phyloP scores from a whole-genome alignment of 106 monocot genomes.

The Amphibolis antarctica region DNA sequence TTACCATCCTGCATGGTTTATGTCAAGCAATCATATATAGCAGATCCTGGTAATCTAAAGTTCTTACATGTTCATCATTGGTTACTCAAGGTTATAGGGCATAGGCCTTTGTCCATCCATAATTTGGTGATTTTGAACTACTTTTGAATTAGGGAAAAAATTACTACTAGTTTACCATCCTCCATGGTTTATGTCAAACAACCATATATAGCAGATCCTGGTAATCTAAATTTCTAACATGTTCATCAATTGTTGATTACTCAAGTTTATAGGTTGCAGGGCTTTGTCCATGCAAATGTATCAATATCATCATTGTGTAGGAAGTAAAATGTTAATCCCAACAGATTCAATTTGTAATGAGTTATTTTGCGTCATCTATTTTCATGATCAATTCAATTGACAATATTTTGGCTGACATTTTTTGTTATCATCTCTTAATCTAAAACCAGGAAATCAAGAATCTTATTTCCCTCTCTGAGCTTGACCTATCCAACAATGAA shows the following conservation, averaged over 20 bases:
- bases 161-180: not conserved
- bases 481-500: constrained; percentile 74
- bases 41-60: not conserved
- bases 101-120: not conserved
- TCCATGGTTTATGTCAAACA: not conserved
- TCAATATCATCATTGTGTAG: not conserved
- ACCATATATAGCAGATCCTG: not conserved
- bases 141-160: not conserved
- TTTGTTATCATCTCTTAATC: not conserved
- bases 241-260: not conserved
- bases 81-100: not conserved
- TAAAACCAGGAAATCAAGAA: constrained; percentile 57
- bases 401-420: not conserved
- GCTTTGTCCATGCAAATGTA: not conserved
- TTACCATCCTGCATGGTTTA: no score
- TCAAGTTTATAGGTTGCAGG: not conserved
- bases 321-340: not conserved
- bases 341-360: not conserved
- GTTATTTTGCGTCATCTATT: not conserved
- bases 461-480: constrained; percentile 58
- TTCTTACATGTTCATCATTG: not conserved
- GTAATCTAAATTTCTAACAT: not conserved
- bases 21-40: not conserved
- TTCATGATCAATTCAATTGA: not conserved
- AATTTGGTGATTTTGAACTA: no score